These are phyloP conservation scores for Hypocrella siamensis DNA, from an alignment of 2,329 filamentous ascomycete species.

Conservation along the genomic window DNA sequence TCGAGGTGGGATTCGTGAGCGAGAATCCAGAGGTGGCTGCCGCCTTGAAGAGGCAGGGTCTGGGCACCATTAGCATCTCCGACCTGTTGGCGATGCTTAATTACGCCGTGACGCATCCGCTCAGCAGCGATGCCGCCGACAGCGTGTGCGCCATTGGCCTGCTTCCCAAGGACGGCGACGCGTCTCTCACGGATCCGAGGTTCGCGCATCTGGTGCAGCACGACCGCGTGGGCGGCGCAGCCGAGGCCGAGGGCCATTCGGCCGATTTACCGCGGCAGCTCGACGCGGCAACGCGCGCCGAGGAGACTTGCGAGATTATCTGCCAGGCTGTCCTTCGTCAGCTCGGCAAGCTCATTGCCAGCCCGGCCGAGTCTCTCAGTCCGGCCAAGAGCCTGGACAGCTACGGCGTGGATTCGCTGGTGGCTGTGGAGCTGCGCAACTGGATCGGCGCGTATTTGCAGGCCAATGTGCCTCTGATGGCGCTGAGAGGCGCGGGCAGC, in stretches of 20 bases:
- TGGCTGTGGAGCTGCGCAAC: constrained; percentile 15
- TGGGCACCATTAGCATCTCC: constrained; percentile 4
- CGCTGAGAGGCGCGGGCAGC: constrained; percentile 9
- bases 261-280: neutral
- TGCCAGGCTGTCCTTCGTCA: constrained; percentile 7
- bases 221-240: no score
- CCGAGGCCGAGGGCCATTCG: no score
- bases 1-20: constrained; percentile 9
- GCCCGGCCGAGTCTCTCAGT: constrained; percentile 11
- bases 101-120: constrained; percentile 4
- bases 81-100: constrained; percentile 7
- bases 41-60: constrained; percentile 5
- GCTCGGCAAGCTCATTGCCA: constrained; percentile 11
- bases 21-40: constrained; percentile 8
- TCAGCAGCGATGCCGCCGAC: neutral
- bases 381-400: constrained; percentile 6
- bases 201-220: neutral
- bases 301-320: constrained; percentile 8
- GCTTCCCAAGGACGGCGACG: neutral
- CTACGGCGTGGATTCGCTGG: constrained; percentile 16
- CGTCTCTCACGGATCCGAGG: neutral
- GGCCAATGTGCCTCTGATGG: constrained; percentile 9
- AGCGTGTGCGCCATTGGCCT: neutral
- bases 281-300: constrained; percentile 3
- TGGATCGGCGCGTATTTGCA: constrained; percentile 11